These are phyloP conservation scores for Clonostachys chloroleuca DNA, from an alignment of 2,329 filamentous ascomycete genomes.

Conservation along the genomic window DNA sequence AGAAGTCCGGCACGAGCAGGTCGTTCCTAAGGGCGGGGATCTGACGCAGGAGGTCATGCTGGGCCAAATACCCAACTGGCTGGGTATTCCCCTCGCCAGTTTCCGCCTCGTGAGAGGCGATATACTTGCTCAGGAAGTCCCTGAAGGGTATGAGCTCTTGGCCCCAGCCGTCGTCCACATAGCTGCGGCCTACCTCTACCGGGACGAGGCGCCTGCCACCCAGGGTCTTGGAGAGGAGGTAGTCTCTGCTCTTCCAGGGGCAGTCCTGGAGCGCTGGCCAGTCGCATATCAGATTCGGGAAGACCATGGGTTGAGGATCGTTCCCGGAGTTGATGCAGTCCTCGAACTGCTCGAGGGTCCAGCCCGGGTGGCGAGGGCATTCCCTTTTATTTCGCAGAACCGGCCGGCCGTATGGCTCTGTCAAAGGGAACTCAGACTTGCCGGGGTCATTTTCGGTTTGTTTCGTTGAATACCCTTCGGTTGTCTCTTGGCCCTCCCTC, in stretches of 20 bases:
- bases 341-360: slow-evolving; percentile 58
- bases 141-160: slow-evolving; percentile 75
- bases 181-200: slow-evolving; percentile 80
- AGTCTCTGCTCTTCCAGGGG: slow-evolving; percentile 69
- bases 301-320: slow-evolving; percentile 58
- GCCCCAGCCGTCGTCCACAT: slow-evolving; percentile 80
- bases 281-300: slow-evolving; percentile 54
- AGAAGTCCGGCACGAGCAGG: slow-evolving; percentile 78
- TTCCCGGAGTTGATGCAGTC: slow-evolving; percentile 47
- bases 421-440: neutral
- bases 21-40: slow-evolving; percentile 74
- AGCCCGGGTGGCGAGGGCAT: slow-evolving; percentile 24
- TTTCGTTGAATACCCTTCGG: neutral
- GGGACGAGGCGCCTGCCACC: slow-evolving; percentile 77
- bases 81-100: neutral
- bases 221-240: slow-evolving; percentile 72
- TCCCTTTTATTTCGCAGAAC: slow-evolving; percentile 9
- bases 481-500: slow-evolving; percentile 7
- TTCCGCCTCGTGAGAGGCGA: slow-evolving; percentile 29
- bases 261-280: slow-evolving; percentile 74
- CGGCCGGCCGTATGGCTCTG: slow-evolving; percentile 21
- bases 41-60: slow-evolving; percentile 83
- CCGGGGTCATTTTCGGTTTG: too few species aligned
- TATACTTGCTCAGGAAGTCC: slow-evolving; percentile 62
- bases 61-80: slow-evolving; percentile 77